phyloP scores from a whole-genome alignment of 352 stramenopile species.

The Blastocystis sp. region DNA sequence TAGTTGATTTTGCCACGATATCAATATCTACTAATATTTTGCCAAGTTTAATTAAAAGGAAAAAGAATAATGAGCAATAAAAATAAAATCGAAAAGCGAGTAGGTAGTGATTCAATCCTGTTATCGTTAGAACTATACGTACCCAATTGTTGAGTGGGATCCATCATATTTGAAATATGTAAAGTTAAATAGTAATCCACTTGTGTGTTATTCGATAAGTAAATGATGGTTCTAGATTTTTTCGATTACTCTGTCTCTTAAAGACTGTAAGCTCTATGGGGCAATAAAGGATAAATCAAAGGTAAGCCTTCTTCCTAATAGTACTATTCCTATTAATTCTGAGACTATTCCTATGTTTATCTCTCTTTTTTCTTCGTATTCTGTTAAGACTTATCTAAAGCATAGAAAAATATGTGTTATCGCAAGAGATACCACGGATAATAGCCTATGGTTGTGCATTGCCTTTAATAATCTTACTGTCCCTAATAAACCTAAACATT shows the following conservation, averaged over 20 bases:
- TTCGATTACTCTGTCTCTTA: too few relatives aligned
- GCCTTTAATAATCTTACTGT: background rate
- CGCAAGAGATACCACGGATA: background rate
- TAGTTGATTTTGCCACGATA: background rate
- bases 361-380: background rate
- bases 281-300: too few relatives aligned
- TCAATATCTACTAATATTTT: background rate
- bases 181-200: background rate
- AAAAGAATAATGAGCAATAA: background rate
- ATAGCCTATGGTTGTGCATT: background rate
- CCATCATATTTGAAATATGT: background rate
- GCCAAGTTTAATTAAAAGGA: too few relatives aligned
- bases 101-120: background rate
- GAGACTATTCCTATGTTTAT: background rate
- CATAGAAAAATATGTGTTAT: background rate
- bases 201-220: too few relatives aligned
- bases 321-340: background rate
- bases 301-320: too few relatives aligned
- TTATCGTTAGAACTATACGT: background rate
- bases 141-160: background rate
- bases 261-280: too few relatives aligned
- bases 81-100: background rate
- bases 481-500: background rate
- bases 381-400: background rate
- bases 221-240: too few relatives aligned